These are phyloP conservation scores for Suhomyces ambrosiae DNA, from an alignment of 1,139 yeast species.

Conservation along the genomic window DNA sequence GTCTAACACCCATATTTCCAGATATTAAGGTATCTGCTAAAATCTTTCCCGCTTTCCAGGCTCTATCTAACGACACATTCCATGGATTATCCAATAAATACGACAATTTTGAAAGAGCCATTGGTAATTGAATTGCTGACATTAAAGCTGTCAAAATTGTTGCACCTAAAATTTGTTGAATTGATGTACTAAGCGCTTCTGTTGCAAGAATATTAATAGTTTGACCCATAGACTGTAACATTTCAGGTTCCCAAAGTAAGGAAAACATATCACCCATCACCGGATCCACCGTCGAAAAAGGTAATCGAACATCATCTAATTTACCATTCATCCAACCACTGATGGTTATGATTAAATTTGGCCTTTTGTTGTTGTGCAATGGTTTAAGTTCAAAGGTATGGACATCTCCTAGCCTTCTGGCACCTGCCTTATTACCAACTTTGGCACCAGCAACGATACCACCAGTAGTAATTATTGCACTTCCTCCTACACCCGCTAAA, in stretches of 20 bases:
- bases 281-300: slow-evolving; percentile 95
- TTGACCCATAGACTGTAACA: slow-evolving; percentile 95
- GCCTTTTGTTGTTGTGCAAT: slow-evolving; percentile 84
- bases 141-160: slow-evolving; percentile 89
- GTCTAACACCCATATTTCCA: slow-evolving; percentile 89
- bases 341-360: slow-evolving; percentile 85
- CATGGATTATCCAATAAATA: slow-evolving; percentile 95
- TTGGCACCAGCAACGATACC: slow-evolving; percentile 90
- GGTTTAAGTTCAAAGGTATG: slow-evolving; percentile 93
- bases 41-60: slow-evolving; percentile 94
- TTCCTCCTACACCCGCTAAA: slow-evolving; percentile 95
- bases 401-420: slow-evolving; percentile 86
- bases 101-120: slow-evolving; percentile 86
- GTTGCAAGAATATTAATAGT: slow-evolving; percentile 91
- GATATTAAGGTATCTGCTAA: slow-evolving; percentile 88
- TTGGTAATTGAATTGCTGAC: slow-evolving; percentile 94
- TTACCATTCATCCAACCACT: slow-evolving; percentile 98
- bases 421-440: slow-evolving; percentile 86
- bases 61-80: slow-evolving; percentile 95
- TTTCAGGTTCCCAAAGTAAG: slow-evolving; percentile 96
- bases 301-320: slow-evolving; percentile 93
- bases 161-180: slow-evolving; percentile 93
- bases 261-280: slow-evolving; percentile 96
- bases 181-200: slow-evolving; percentile 88
- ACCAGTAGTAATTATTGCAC: slow-evolving; percentile 89